phyloP scores from a whole-genome alignment of 2,329 filamentous ascomycete genomes.

The Verticillium zaregamsianum region DNA sequence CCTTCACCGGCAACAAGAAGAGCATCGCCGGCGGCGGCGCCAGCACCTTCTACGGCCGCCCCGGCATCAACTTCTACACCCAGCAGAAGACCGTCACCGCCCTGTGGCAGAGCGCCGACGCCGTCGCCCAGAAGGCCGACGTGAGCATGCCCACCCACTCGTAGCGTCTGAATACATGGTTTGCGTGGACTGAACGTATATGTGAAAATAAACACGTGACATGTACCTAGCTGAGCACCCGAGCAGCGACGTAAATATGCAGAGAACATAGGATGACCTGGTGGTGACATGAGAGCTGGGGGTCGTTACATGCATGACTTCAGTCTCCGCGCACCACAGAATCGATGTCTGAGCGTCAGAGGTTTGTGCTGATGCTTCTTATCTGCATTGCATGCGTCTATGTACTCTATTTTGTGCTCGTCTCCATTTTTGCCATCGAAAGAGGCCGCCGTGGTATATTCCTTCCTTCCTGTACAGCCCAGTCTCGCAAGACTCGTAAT shows the following conservation, averaged over 20 bases:
- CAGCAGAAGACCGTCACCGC: conserved; percentile 97
- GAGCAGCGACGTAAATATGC: no score
- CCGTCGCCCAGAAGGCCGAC: conserved; percentile 76
- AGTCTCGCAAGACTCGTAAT: no score
- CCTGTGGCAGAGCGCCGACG: conserved; percentile 83
- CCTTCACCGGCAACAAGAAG: conserved; percentile 79
- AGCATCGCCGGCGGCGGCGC: conserved; percentile 87
- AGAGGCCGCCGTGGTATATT: neutral
- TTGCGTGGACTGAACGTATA: neutral
- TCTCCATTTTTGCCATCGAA: no score
- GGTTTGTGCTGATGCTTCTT: no score
- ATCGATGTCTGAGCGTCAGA: no score
- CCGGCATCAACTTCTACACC: conserved; percentile 91
- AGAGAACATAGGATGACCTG: no score
- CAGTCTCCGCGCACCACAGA: no score
- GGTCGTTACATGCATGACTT: no score
- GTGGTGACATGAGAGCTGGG: neutral
- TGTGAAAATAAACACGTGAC: neutral
- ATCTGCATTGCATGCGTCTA: no score
- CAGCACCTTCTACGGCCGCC: conserved; percentile 92
- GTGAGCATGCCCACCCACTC: conserved; percentile 75
- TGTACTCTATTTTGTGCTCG: no score
- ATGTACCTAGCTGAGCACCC: neutral
- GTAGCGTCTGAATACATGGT: conserved; percentile 12
- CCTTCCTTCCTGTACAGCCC: no score